These are phyloP conservation scores for Termitomyces sp. DNA, from an alignment of 768 basidiomycete species.

Conservation along the genomic window DNA sequence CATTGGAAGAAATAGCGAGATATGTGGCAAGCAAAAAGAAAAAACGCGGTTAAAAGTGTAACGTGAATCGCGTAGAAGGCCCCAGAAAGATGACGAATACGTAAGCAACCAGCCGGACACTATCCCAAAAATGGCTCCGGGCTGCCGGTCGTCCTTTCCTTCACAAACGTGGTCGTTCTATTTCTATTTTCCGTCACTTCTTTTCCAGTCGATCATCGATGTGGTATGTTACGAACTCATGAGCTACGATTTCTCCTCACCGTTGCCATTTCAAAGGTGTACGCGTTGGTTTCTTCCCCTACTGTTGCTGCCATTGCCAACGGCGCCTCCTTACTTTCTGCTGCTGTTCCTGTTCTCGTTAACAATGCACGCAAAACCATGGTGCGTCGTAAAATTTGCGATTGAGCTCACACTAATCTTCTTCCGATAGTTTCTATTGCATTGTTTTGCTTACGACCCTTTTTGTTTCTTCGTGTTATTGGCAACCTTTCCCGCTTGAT, in stretches of 20 bases:
- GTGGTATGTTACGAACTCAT: slow-evolving; percentile 43
- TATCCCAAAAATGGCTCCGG: slow-evolving; percentile 9
- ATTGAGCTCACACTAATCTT: slow-evolving; percentile 5
- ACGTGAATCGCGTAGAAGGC: slow-evolving; percentile 27
- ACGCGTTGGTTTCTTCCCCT: slow-evolving; percentile 84
- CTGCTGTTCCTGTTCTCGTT: slow-evolving; percentile 72
- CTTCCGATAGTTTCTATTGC: slow-evolving; percentile 68
- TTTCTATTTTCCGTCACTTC: not conserved
- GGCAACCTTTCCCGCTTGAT: slow-evolving; percentile 74
- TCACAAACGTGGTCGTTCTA: not conserved
- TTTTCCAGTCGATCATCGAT: slow-evolving; percentile 19
- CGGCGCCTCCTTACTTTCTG: slow-evolving; percentile 76
- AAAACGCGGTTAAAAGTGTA: slow-evolving; percentile 14
- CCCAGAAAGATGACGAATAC: slow-evolving; percentile 33
- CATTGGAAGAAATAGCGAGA: slow-evolving; percentile 26
- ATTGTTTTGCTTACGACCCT: slow-evolving; percentile 77
- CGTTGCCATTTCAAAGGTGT: slow-evolving; percentile 46
- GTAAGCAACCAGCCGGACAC: not conserved
- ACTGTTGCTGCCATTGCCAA: slow-evolving; percentile 71
- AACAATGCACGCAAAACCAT: slow-evolving; percentile 78
- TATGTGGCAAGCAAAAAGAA: slow-evolving; percentile 7
- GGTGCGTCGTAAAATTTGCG: slow-evolving; percentile 42
- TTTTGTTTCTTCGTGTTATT: slow-evolving; percentile 85
- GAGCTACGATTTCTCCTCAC: not conserved
- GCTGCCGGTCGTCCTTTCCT: not conserved